phyloP scores from a whole-genome alignment of 495 filamentous ascomycete species.

The Clohesyomyces aquaticus region DNA sequence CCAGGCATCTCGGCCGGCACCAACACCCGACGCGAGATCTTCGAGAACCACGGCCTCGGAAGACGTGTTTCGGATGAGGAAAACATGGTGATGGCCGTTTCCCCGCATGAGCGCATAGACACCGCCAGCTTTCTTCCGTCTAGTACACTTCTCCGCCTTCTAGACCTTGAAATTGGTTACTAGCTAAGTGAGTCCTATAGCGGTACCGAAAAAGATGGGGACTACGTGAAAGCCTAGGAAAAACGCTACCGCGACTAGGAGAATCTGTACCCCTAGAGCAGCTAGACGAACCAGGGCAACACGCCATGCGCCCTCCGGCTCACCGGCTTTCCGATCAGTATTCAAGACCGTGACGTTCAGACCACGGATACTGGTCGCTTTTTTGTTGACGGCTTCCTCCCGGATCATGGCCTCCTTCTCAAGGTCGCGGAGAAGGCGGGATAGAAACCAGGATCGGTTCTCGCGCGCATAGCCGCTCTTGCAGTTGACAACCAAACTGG shows the following conservation, averaged over 20 bases:
- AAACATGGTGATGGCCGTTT: conserved; percentile 9
- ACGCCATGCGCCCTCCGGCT: neutral
- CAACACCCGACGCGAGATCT: neutral
- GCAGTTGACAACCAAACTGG: neutral
- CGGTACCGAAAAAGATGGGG: neutral
- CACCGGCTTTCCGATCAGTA: neutral
- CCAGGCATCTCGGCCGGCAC: neutral
- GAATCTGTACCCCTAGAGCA: neutral
- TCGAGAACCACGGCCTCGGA: neutral
- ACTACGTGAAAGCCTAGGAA: neutral
- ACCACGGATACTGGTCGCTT: neutral
- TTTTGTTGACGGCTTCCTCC: no score
- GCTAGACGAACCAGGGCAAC: neutral
- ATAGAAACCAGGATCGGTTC: neutral
- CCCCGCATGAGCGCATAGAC: conserved; percentile 1
- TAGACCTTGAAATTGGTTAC: neutral
- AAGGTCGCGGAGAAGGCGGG: neutral
- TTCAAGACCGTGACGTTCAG: conserved; percentile 1
- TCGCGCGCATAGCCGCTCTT: neutral
- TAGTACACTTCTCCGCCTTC: neutral
- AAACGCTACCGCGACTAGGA: neutral
- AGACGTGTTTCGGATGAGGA: neutral
- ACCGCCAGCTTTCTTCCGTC: neutral
- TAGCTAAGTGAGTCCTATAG: neutral
- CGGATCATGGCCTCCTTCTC: no score